These are phyloP conservation scores for Funneliformis caledonium DNA, from an alignment of 371 early-diverging fungal species.

Conservation along the genomic window DNA sequence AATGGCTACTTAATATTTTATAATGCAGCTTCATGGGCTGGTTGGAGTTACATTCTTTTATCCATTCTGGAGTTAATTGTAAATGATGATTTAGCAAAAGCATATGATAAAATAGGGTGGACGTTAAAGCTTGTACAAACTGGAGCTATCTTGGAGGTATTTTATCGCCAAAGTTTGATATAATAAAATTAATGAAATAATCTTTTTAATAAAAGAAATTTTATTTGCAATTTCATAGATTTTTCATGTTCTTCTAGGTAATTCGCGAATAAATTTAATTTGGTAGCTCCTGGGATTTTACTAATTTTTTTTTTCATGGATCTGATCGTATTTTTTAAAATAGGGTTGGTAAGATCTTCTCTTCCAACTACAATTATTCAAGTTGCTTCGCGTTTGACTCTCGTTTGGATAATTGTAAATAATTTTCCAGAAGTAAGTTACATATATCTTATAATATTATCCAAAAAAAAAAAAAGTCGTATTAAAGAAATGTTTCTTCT, in stretches of 20 bases:
- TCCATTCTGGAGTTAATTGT: constrained; percentile 55
- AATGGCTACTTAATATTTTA: constrained; percentile 76
- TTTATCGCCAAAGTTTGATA: background rate
- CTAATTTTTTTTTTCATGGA: too few species aligned
- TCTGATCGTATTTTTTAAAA: background rate
- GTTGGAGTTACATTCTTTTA: constrained; percentile 77
- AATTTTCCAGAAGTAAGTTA: constrained; percentile 61
- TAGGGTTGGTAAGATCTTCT: constrained; percentile 83
- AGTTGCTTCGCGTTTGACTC: constrained; percentile 83
- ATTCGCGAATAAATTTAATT: background rate
- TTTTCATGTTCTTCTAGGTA: constrained; percentile 26
- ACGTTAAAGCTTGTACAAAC: constrained; percentile 73
- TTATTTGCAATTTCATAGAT: background rate
- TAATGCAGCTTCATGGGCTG: constrained; percentile 74
- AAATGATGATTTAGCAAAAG: constrained; percentile 57
- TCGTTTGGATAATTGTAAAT: constrained; percentile 83
- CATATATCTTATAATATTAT: background rate
- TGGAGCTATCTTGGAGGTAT: constrained; percentile 77
- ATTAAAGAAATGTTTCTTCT: background rate
- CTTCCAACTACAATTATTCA: constrained; percentile 81
- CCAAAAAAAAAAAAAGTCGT: constrained; percentile 26
- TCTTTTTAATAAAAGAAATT: background rate
- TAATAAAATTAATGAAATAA: background rate
- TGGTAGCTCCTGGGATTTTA: background rate
- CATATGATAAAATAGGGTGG: constrained; percentile 65